Base-by-base conservation (phyloP, 2,329 filamentous ascomycete species). In the Myriosclerotinia curreyana region DNA sequence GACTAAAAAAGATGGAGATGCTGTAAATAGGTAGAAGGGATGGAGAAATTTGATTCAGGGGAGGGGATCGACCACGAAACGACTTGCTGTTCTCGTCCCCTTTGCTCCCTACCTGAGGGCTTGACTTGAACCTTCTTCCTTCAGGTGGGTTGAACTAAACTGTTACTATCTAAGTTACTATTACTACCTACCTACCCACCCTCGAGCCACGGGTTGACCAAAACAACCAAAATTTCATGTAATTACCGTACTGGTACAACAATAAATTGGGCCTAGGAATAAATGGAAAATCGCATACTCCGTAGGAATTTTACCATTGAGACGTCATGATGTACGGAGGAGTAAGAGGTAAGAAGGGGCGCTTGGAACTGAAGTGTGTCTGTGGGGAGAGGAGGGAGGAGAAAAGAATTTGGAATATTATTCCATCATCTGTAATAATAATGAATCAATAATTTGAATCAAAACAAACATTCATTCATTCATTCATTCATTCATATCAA, bases 171-270 rank as follows among this genome's bases (percentile, higher is more conserved):
- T n/a, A n/a, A n/a, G n/a, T n/a, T 8, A 22, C 17, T n/a, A 46
- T 6, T 20, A 44, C 9, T 48, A 31, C 25, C 40, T 46, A 51
- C 9, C 15, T 28, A 56, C 20, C 25, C 14, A 58, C 28, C 54
- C 40, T 58, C 40, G 54, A 58, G 54, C 40, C 54, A 34, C 54
- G 5, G 17, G 42, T 58, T 58, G 28, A 46, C 20, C 40, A 22
- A 58, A 58, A 46, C 11, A 20, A n/a, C 25, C 15, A n/a, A 56
- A 44, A n/a, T n/a, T 31, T 31, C 38, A 42, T 17, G 40, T 42
- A 17, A 42, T 42, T n/a, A n/a, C n/a, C n/a, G n/a, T n/a, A n/a
- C n/a, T n/a, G n/a, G n/a, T n/a, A n/a, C n/a, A n/a, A n/a, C n/a
- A n/a, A n/a, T n/a, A 58, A 58, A 58, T 22, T 46, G 54, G 54